A percentile compares a stretch with the other conserved stretches of the same genome.
Conservation (phyloP, 345 rosid species). For the Theobroma cacao region DNA sequence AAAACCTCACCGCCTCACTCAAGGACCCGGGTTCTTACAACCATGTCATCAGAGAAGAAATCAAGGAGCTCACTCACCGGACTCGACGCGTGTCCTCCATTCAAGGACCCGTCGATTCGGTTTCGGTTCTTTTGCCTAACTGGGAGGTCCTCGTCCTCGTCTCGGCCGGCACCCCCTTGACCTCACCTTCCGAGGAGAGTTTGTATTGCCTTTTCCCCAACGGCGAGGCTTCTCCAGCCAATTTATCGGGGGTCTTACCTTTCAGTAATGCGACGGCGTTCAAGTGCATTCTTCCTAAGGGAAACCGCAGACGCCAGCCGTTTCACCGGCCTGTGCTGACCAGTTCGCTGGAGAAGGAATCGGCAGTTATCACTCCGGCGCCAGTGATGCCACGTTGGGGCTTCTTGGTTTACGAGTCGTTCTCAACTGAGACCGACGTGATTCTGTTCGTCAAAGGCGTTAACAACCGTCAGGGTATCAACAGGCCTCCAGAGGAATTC, state of each 20-base stretch:
- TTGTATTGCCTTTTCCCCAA: conserved; percentile 58
- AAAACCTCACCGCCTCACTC: neutral
- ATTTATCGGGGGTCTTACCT: conserved; percentile 44
- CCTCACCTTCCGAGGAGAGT: neutral
- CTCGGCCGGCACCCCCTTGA: conserved; percentile 19
- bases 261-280: conserved; percentile 50
- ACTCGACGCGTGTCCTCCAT: conserved; percentile 7
- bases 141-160: conserved; percentile 71
- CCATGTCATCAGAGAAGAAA: conserved; percentile 10
- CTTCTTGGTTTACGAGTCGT: conserved; percentile 62
- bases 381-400: conserved; percentile 48
- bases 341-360: conserved; percentile 13
- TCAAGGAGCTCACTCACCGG: neutral
- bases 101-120: conserved; percentile 29
- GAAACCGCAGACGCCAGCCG: conserved; percentile 44
- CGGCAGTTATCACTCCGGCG: conserved; percentile 15
- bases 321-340: conserved; percentile 52
- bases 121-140: conserved; percentile 58
- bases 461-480: conserved; percentile 55
- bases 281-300: conserved; percentile 53
- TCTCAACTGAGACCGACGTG: conserved; percentile 68
- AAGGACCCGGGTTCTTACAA: neutral
- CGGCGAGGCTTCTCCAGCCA: conserved; percentile 49
- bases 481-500: conserved; percentile 41
- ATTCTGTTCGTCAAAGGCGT: conserved; percentile 76